Conservation (phyloP, 148 eudicot genomes). For the Amaranthus cruentus region DNA sequence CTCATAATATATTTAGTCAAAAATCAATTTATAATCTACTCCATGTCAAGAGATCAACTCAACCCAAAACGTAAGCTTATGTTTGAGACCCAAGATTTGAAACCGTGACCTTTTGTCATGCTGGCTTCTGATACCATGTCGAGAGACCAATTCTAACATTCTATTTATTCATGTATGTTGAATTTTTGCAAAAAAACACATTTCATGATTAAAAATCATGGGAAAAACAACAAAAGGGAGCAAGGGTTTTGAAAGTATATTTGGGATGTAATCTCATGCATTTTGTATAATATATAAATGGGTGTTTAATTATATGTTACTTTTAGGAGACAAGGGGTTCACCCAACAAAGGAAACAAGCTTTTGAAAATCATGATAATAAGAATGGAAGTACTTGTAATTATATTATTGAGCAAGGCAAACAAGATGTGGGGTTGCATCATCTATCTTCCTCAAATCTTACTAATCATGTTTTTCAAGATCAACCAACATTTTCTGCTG, state of each 20-base stretch:
- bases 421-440: slow-evolving; percentile 25
- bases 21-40: too few species aligned
- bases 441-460: slow-evolving; percentile 13
- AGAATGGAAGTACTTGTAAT: slow-evolving; percentile 5
- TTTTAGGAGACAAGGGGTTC: slow-evolving; percentile 19
- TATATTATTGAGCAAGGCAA: slow-evolving; percentile 15
- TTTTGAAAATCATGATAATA: slow-evolving; percentile 21
- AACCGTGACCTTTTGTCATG: too few species aligned
- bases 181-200: not conserved
- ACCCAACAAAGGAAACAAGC: slow-evolving; percentile 29
- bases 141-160: too few species aligned
- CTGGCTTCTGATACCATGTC: too few species aligned
- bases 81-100: too few species aligned
- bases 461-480: slow-evolving; percentile 11
- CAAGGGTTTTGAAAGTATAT: not conserved
- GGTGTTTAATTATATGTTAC: not conserved
- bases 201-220: not conserved
- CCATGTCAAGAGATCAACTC: too few species aligned
- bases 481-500: slow-evolving; percentile 21
- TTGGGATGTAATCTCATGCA: not conserved
- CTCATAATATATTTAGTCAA: too few species aligned
- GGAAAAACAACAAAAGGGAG: not conserved
- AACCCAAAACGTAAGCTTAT: too few species aligned
- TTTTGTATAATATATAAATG: slow-evolving; percentile 20
- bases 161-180: too few species aligned